A percentile compares a stretch with the other conserved stretches of the same genome.
Evolutionary conservation across 768 basidiomycete species (phyloP).

Genomic region (Lentinula edodes): DNA sequence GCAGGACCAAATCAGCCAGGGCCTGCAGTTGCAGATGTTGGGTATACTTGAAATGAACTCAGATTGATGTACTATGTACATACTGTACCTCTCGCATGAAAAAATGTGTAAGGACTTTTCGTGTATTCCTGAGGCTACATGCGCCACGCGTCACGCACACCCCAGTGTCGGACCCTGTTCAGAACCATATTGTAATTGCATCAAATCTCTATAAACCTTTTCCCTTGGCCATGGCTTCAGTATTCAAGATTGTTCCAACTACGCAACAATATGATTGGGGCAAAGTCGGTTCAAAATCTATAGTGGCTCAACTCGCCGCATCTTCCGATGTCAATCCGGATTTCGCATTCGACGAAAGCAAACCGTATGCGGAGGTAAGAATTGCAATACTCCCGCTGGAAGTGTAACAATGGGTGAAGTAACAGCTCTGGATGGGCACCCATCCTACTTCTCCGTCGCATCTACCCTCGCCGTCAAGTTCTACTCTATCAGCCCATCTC

Average conservation of each 20-base stretch:
- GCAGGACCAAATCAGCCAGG: not conserved
- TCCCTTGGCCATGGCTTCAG: slow-evolving; percentile 16
- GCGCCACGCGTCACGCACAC: not conserved
- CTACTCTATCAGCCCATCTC: slow-evolving; percentile 55
- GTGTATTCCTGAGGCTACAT: not conserved
- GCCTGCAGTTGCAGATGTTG: not conserved
- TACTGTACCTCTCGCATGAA: no score
- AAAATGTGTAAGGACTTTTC: no score
- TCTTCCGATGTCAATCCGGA: slow-evolving; percentile 49
- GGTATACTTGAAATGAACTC: not conserved
- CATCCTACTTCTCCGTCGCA: slow-evolving; percentile 72
- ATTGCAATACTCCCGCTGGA: not conserved
- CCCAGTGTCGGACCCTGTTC: no score
- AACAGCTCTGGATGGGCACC: slow-evolving; percentile 98
- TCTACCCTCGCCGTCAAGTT: slow-evolving; percentile 40
- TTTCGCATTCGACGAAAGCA: slow-evolving; percentile 62
- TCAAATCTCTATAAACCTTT: not conserved
- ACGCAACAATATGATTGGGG: slow-evolving; percentile 96
- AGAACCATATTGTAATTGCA: not conserved
- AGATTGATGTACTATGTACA: no score
- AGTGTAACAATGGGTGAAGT: slow-evolving; percentile 6
- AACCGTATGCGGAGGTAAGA: slow-evolving; percentile 90
- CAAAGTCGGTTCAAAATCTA: slow-evolving; percentile 70
- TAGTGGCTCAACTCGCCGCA: slow-evolving; percentile 82
- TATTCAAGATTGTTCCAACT: slow-evolving; percentile 82